Evolutionary conservation across 805 yeast genomes (phyloP).

Genomic region (Clavispora santaluciae): DNA sequence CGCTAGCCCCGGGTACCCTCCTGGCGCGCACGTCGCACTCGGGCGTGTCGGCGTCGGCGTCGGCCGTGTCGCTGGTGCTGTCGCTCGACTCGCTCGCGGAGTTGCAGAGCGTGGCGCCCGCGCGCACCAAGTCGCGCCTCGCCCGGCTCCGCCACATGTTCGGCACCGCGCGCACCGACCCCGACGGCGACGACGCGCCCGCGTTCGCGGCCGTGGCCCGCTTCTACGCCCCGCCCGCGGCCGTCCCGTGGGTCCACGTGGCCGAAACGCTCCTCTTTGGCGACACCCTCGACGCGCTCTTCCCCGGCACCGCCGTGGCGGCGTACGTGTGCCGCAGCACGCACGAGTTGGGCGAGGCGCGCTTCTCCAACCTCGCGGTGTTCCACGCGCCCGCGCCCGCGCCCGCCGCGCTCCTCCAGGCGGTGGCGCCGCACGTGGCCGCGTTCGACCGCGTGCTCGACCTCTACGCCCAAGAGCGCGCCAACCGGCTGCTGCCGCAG

Average conservation of each 20-base stretch:
- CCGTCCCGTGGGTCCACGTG: conserved; percentile 14
- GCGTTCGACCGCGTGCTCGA: conserved; percentile 14
- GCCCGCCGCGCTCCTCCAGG: conserved; percentile 3
- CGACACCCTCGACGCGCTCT: conserved; percentile 10
- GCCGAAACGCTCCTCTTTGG: conserved; percentile 21
- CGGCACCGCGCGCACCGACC: not conserved
- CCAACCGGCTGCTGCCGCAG: conserved; percentile 12
- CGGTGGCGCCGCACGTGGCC: conserved; percentile 7
- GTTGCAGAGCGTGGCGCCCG: not conserved
- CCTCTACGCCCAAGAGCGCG: conserved; percentile 13
- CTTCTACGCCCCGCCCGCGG: not conserved
- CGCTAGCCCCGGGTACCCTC: too few species aligned
- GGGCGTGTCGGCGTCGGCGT: not conserved
- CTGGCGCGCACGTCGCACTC: too few species aligned
- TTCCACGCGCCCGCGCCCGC: conserved; percentile 8
- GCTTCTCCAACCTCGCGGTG: conserved; percentile 13
- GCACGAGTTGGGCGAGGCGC: conserved; percentile 17
- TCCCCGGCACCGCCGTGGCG: conserved; percentile 7
- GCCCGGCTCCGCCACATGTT: not conserved
- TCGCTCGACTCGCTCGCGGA: not conserved
- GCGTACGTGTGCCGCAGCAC: conserved; percentile 13
- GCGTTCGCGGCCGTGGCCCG: not conserved
- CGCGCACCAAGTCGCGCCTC: not conserved
- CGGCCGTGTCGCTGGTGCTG: not conserved
- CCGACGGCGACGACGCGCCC: too few species aligned